Conservation (phyloP, 163 green algal species). For the Volvox carteri region DNA sequence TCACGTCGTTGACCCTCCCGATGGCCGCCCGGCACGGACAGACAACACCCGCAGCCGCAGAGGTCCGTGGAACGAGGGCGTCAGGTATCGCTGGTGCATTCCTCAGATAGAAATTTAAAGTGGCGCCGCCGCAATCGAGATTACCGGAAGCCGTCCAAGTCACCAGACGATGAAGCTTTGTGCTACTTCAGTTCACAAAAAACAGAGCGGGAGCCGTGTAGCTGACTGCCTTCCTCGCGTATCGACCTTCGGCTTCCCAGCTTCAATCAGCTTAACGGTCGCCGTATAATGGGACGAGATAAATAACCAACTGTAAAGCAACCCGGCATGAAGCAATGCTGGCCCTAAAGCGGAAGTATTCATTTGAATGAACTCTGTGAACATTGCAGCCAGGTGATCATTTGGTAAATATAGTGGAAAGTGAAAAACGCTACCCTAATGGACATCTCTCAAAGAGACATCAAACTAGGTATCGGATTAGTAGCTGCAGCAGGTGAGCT, state of each 20-base stretch:
- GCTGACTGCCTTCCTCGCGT: too few relatives aligned
- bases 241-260: too few relatives aligned
- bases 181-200: background rate
- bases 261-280: too few relatives aligned
- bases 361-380: too few relatives aligned
- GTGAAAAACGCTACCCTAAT: too few relatives aligned
- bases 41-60: background rate
- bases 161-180: background rate
- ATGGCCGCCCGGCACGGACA: background rate
- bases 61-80: background rate
- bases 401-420: too few relatives aligned
- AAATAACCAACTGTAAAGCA: background rate
- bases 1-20: background rate
- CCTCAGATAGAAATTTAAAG: background rate
- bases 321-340: background rate
- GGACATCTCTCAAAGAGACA: background rate
- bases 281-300: background rate
- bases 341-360: too few relatives aligned
- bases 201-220: too few relatives aligned
- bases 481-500: conserved; percentile 32
- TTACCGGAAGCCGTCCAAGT: background rate
- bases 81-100: background rate
- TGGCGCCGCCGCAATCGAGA: background rate
- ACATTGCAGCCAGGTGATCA: too few relatives aligned
- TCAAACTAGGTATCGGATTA: conserved; percentile 18